Evolutionary conservation across 768 basidiomycete species (phyloP), one percentile per base, ranked within the genome.

Genomic region (Pulveroboletus ravenelii): DNA sequence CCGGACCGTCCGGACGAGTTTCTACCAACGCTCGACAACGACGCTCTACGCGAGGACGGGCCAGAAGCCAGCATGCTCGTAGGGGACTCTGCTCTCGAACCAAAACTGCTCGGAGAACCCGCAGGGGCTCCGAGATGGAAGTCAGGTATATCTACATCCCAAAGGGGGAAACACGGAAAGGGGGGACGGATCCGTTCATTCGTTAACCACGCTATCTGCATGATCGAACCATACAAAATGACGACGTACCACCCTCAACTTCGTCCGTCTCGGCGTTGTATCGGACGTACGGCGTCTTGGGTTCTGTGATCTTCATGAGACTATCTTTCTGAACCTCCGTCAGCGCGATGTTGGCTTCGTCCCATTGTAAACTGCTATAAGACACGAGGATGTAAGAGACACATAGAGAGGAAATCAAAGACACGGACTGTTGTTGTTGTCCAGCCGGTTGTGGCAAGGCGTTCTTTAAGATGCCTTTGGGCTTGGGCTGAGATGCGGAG

Each of bases 221-320:
- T 5, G 13, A 31, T 14, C 14, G 9, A 6, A 25, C 23, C 17
- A 8, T 10, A 14, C 3, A 41, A 23, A 17, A 10, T 2, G 1
- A 3, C 18, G n/a, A 70, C 74, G 63, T 67, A 92, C 93, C 91
- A 55, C 87, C 84, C 68, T 93, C 90, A 38, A 92, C 71, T 47
- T 79, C 78, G 66, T 93, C 90, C n/a, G 85, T 85, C 64, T 87
- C 85, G 3, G 89, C 79, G 61, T 93, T 88, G 69, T 93, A 94
- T 58, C 91, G 77, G 47, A 97, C 93, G 69, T 89, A 97, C 2
- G 93, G 93, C 10, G 93, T 97, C 79, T 97, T 97, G 47, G 93
- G 93, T 63, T 97, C 93, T 3, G 90, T 93, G 63, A 97, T 97
- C 81, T 96, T 97, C 93, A 96, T 97, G 64, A 93, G 74, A 56